Conservation (phyloP, 1,284 basidiomycete species). For the Microbotryum silenes-acaulis region DNA sequence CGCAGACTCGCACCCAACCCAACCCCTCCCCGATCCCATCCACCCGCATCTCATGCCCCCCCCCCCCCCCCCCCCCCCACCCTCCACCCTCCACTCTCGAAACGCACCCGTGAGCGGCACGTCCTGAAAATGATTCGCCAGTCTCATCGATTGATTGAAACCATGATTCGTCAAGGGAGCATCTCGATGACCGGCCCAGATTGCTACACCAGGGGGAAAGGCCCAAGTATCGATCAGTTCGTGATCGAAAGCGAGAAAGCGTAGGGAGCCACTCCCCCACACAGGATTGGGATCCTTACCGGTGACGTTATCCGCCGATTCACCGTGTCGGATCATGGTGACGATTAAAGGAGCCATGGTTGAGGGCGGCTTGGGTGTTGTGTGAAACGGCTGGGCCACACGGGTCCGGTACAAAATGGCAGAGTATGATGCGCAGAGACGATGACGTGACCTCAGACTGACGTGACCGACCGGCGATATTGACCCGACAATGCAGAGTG, state of each 20-base stretch:
- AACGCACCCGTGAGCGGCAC: constrained; percentile 30
- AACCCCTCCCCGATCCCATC: neutral
- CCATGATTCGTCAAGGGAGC: constrained; percentile 30
- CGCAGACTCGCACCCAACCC: neutral
- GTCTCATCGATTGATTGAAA: constrained; percentile 28
- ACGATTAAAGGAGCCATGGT: constrained; percentile 25
- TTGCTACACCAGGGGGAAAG: neutral
- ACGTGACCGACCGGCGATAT: no score
- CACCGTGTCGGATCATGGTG: constrained; percentile 32
- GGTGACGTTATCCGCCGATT: constrained; percentile 28
- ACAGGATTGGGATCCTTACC: constrained; percentile 1
- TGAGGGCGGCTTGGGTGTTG: no score
- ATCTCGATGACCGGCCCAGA: constrained; percentile 34
- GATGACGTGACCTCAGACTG: no score
- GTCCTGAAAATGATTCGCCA: constrained; percentile 32
- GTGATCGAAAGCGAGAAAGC: neutral
- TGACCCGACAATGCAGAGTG: no score
- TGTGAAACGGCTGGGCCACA: no score
- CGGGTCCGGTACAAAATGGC: no score
- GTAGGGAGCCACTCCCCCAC: neutral
- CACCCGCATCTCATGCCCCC: neutral
- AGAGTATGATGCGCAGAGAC: no score
- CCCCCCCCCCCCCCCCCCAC: neutral
- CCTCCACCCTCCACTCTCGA: neutral
- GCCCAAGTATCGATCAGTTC: neutral